A percentile compares a stretch with the other conserved stretches of the same genome.
Conservation (phyloP, 179 eudicot species). For the Silene noctiflora region DNA sequence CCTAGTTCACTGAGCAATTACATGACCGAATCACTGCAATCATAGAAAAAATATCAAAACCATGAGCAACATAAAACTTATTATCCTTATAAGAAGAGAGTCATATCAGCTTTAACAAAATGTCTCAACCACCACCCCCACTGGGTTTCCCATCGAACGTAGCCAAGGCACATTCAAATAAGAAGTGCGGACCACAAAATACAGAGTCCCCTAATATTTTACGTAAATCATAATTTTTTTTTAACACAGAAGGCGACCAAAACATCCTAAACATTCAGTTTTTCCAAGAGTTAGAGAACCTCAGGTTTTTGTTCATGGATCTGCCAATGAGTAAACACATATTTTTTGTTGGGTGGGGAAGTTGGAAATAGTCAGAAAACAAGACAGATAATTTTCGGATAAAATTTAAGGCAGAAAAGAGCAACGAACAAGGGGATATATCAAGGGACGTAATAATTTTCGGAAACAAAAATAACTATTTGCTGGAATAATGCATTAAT, state of each 20-base stretch:
- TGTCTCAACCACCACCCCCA: background rate
- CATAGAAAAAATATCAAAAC: background rate
- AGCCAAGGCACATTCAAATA: background rate
- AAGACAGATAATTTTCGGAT: too few relatives aligned
- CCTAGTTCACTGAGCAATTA: conserved; percentile 27
- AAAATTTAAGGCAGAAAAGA: background rate
- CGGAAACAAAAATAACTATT: background rate
- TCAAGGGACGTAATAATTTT: background rate
- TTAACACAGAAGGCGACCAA: too few relatives aligned
- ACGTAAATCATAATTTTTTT: too few relatives aligned
- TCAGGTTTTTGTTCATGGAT: background rate
- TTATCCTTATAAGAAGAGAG: background rate
- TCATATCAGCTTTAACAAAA: background rate
- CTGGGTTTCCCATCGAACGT: background rate
- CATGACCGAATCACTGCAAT: conserved; percentile 47
- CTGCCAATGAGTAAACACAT: background rate
- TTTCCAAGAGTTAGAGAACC: background rate
- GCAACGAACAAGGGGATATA: background rate
- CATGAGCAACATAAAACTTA: conserved; percentile 3
- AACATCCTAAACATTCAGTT: too few relatives aligned
- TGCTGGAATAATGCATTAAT: background rate
- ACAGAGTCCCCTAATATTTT: too few relatives aligned
- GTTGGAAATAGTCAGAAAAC: background rate
- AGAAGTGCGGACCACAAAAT: too few relatives aligned
- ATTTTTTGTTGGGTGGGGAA: background rate